Evolutionary conservation across 2,329 filamentous ascomycete genomes (phyloP).

Genomic region (Fusarium pininemorale): DNA sequence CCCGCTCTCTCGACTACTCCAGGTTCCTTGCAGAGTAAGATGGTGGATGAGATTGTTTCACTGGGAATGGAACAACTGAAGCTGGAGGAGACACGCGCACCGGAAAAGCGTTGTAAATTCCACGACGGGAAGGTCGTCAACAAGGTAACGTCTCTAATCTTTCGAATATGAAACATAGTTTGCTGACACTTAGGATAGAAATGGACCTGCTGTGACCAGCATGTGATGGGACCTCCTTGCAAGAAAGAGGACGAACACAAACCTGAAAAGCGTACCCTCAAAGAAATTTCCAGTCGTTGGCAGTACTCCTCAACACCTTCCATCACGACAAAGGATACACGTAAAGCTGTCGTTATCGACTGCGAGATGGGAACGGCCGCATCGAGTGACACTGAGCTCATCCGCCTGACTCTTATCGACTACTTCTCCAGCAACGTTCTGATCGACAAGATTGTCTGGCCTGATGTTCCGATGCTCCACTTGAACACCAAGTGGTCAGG

Average conservation of each 20-base stretch:
- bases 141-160: neutral
- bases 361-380: conserved; percentile 63
- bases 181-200: neutral
- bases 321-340: neutral
- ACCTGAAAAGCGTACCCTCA: neutral
- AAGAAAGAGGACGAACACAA: neutral
- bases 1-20: accelerated
- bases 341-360: conserved; percentile 56
- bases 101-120: neutral
- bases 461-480: conserved; percentile 56
- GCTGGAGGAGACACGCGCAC: neutral
- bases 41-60: neutral
- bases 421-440: conserved; percentile 59
- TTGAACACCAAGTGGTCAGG: conserved; percentile 62
- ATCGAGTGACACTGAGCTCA: conserved; percentile 58
- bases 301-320: neutral
- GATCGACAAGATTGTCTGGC: conserved; percentile 61
- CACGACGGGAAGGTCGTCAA: neutral
- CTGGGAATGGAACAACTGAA: neutral
- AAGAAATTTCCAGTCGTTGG: conserved; percentile 8
- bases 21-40: neutral
- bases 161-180: accelerated
- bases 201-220: conserved; percentile 19
- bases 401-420: conserved; percentile 60
- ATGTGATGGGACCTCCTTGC: neutral